A percentile compares a stretch with the other conserved stretches of the same genome.
Conservation (phyloP, 306 rosid genomes). For the Prinsepia uniflora region DNA sequence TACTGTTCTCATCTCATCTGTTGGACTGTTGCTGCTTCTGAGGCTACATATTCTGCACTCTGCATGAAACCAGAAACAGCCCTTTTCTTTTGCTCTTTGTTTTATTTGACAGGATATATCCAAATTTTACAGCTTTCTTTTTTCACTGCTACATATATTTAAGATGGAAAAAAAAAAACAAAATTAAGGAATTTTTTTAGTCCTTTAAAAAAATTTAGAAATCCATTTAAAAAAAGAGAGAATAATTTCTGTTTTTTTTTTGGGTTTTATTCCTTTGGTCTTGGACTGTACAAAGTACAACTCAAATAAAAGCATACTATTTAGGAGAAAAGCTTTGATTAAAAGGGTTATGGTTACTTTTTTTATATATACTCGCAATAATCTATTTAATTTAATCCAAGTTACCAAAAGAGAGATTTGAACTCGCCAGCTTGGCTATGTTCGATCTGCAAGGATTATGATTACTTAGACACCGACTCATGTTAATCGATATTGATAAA, state of each 20-base stretch:
- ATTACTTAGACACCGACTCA: too few relatives aligned
- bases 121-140: slow-evolving; percentile 8
- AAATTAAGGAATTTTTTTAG: background rate
- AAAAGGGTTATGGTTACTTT: too few relatives aligned
- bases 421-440: too few relatives aligned
- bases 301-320: background rate
- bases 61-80: slow-evolving; percentile 38
- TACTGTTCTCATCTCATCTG: background rate
- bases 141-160: slow-evolving; percentile 21
- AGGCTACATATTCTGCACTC: background rate
- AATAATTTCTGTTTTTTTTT: background rate
- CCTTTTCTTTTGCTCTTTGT: slow-evolving; percentile 43
- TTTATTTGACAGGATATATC: slow-evolving; percentile 33
- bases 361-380: too few relatives aligned
- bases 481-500: slow-evolving; percentile 6
- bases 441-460: too few relatives aligned
- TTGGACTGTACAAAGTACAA: background rate
- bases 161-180: slow-evolving; percentile 1
- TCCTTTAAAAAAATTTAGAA: background rate
- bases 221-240: background rate
- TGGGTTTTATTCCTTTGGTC: background rate
- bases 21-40: too few relatives aligned
- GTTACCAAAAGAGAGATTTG: too few relatives aligned
- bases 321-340: background rate
- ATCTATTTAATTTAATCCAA: too few relatives aligned